Evolutionary conservation across 2,329 filamentous ascomycete genomes (phyloP), one percentile per base, ranked within the genome.

Genomic region (Clonostachys rosea): DNA sequence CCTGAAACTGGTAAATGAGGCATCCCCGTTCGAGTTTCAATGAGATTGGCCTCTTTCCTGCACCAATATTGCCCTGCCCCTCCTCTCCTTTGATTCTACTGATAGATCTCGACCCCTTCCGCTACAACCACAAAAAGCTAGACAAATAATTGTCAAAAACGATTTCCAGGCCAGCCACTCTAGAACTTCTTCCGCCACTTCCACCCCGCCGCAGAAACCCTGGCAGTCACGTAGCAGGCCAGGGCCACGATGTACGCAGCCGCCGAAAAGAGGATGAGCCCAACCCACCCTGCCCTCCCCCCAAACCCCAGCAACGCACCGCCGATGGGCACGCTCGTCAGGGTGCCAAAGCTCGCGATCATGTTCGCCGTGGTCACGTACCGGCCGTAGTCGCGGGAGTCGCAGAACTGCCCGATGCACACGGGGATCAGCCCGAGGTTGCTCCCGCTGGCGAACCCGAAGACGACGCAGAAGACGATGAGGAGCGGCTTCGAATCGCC

Each of bases 361-460:
- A 81, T 86, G 58, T 86, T 89, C 43, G 81, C 80, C 2, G 84
- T 88, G 2, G 84, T 83, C 54, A 84, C 87, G 50, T 86, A 83
- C 34, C 83, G 70, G 0, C 86, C 86, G 52, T 88, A 87, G 43
- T 87, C 72, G 50, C 84, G 77, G 1, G 83, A 86, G 18, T 77
- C 74, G 62, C 86, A 89, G 2, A 89, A 71, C 62, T 87, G 82
- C 0, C 83, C 83, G 2, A 90, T 74, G 51, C 86, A 89, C 1
- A 89, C 86, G 0, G 87, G 86, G 0, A 84, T 86, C 44, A 90
- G 60, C 6, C 76, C 81, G 56, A 90, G 88, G 48, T 86, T 86
- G 35, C 76, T 79, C 0, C 87, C 87, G n/a, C 78, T 84, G 13
- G 78, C 82, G 57, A 91, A 87, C 0, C 87, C 87, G 59, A 89